These are phyloP conservation scores for Solanum ahanhuiri DNA, from an alignment of 257 asterid genomes.

Conservation along the genomic window DNA sequence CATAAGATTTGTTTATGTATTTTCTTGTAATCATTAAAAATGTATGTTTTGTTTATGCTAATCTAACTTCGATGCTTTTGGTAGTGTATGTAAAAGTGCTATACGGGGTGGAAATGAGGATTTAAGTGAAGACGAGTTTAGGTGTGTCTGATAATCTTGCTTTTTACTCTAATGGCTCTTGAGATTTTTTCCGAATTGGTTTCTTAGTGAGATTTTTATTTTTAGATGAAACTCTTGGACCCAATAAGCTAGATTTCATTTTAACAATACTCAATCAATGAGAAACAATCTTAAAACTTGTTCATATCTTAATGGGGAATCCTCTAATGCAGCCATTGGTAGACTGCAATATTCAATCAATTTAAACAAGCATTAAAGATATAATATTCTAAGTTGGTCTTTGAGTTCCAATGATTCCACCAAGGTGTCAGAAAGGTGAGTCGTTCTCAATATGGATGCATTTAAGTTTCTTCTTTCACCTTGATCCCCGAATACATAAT, in stretches of 20 bases:
- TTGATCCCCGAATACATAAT: neutral
- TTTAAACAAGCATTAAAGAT: too few species aligned
- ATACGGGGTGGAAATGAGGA: neutral
- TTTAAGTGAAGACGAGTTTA: conserved; percentile 30
- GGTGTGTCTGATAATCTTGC: conserved; percentile 27
- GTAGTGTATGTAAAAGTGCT: conserved; percentile 59
- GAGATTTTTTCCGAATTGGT: neutral
- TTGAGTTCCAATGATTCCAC: too few species aligned
- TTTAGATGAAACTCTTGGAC: neutral
- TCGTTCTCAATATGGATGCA: neutral
- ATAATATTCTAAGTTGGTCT: too few species aligned
- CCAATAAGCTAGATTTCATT: neutral
- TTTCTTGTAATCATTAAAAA: too few species aligned
- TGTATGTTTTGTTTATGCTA: too few species aligned
- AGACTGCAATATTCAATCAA: too few species aligned
- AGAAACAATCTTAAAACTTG: neutral
- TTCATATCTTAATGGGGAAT: too few species aligned
- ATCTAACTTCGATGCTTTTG: conserved; percentile 1
- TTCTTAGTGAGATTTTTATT: too few species aligned
- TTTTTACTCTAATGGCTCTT: neutral
- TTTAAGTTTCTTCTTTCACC: neutral
- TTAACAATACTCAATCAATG: too few species aligned
- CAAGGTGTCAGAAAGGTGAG: neutral
- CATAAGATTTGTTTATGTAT: too few species aligned
- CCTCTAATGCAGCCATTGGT: too few species aligned